Percentiles rank a stretch among this genome's conserved stretches.
These are phyloP conservation scores for Fusarium citri DNA, from an alignment of 2,329 filamentous ascomycete species.

Conservation along the genomic window DNA sequence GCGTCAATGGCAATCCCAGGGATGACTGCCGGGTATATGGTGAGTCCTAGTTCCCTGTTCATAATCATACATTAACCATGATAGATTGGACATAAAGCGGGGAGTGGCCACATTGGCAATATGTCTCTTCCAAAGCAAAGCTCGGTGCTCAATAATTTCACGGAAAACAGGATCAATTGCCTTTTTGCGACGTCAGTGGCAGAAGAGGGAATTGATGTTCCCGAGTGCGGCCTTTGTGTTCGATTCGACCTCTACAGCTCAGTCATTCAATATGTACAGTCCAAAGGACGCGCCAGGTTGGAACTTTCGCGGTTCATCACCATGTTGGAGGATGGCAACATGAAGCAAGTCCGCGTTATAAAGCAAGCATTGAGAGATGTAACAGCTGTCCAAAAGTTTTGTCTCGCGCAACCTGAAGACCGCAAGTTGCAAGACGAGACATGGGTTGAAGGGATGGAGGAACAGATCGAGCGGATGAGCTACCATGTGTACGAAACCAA, in stretches of 20 bases:
- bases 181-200: constrained; percentile 75
- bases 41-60: constrained; percentile 51
- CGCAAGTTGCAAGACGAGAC: constrained; percentile 60
- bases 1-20: constrained; percentile 65
- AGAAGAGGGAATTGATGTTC: constrained; percentile 76
- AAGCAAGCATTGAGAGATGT: constrained; percentile 71
- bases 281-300: constrained; percentile 85
- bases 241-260: constrained; percentile 90
- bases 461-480: constrained; percentile 36
- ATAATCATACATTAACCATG: constrained; percentile 1
- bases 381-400: constrained; percentile 77
- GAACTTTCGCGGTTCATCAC: constrained; percentile 82
- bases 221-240: constrained; percentile 74
- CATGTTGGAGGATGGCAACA: constrained; percentile 81
- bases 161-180: constrained; percentile 69
- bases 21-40: constrained; percentile 71
- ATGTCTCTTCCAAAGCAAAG: constrained; percentile 81
- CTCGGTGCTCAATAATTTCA: constrained; percentile 74
- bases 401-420: constrained; percentile 78
- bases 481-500: constrained; percentile 69
- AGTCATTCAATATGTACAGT: constrained; percentile 95
- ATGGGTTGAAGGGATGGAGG: constrained; percentile 26
- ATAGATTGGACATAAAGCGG: constrained; percentile 48
- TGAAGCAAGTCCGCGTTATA: constrained; percentile 66
- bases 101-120: constrained; percentile 64